Evolutionary conservation across 495 filamentous ascomycete genomes (phyloP).

Genomic region (Massariosphaeria phaeospora): DNA sequence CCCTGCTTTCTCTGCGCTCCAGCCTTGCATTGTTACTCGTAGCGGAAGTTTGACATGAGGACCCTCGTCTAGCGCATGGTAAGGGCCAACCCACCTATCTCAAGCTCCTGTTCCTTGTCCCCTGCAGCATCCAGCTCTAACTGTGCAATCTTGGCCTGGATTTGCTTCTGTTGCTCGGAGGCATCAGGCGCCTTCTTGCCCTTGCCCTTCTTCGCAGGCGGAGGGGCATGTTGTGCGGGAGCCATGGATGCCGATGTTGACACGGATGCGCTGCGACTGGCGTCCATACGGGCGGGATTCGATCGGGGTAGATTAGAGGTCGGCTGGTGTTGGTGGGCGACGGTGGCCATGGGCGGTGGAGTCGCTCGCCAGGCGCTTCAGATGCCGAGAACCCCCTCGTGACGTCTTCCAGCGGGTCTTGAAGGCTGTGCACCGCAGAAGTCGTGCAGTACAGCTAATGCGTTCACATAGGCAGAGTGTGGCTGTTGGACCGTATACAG

Average conservation of each 20-base stretch:
- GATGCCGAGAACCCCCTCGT: constrained; percentile 12
- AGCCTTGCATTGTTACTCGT: no score
- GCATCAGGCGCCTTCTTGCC: constrained; percentile 56
- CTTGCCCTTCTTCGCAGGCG: constrained; percentile 51
- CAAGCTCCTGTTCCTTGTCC: constrained; percentile 90
- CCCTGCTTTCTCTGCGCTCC: no score
- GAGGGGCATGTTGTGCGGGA: constrained; percentile 38
- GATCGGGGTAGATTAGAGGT: constrained; percentile 16
- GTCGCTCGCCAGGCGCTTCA: neutral
- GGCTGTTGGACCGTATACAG: neutral
- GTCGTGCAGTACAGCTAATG: neutral
- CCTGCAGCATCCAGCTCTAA: constrained; percentile 86
- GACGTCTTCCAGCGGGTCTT: constrained; percentile 14
- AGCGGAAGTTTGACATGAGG: no score
- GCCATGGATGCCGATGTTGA: constrained; percentile 32
- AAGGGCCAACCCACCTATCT: constrained; percentile 74
- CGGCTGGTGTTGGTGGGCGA: constrained; percentile 30
- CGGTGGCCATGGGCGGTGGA: constrained; percentile 25
- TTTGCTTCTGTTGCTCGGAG: constrained; percentile 79
- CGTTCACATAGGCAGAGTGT: constrained; percentile 8
- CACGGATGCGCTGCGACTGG: constrained; percentile 28
- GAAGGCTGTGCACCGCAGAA: neutral
- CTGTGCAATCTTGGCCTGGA: constrained; percentile 91
- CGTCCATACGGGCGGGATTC: constrained; percentile 27
- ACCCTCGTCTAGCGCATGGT: neutral